A percentile compares a stretch with the other conserved stretches of the same genome.
These are phyloP conservation scores for Arthrobotrys pseudoclavata DNA, from an alignment of 2,329 filamentous ascomycete genomes.

Conservation along the genomic window DNA sequence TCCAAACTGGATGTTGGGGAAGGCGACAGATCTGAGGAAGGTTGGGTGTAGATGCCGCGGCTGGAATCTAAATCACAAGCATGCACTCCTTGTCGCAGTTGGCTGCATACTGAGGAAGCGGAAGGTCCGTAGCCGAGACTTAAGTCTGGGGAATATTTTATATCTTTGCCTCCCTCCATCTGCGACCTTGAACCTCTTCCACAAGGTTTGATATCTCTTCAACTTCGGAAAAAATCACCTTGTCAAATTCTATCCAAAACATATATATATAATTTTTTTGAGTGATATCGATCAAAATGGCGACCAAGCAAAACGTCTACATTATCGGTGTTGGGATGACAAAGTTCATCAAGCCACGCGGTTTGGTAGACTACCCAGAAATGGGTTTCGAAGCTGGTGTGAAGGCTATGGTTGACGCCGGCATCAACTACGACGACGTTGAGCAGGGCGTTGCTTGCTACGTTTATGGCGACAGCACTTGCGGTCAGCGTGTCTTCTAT, in stretches of 20 bases:
- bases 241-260: neutral
- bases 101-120: conserved; percentile 17
- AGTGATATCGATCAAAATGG: conserved; percentile 33
- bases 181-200: neutral
- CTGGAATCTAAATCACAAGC: conserved; percentile 35
- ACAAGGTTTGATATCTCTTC: neutral
- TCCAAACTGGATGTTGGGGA: conserved; percentile 14
- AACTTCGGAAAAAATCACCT: neutral
- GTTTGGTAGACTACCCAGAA: conserved; percentile 94
- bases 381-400: conserved; percentile 92
- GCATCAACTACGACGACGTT: conserved; percentile 96
- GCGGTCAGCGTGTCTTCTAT: conserved; percentile 96
- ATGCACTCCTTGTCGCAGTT: conserved; percentile 13
- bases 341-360: conserved; percentile 97
- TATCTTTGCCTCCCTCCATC: conserved; percentile 27
- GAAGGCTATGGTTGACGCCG: conserved; percentile 81
- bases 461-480: conserved; percentile 95
- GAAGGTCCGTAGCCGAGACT: conserved; percentile 47
- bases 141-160: conserved; percentile 39
- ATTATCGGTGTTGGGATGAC: conserved; percentile 98
- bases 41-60: conserved; percentile 41
- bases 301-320: conserved; percentile 72
- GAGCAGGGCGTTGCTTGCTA: conserved; percentile 97
- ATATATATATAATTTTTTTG: neutral
- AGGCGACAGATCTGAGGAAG: conserved; percentile 4